These are phyloP conservation scores for Hemisphaericaspora xylofermentans DNA, from an alignment of 1,139 yeast genomes.

Conservation along the genomic window DNA sequence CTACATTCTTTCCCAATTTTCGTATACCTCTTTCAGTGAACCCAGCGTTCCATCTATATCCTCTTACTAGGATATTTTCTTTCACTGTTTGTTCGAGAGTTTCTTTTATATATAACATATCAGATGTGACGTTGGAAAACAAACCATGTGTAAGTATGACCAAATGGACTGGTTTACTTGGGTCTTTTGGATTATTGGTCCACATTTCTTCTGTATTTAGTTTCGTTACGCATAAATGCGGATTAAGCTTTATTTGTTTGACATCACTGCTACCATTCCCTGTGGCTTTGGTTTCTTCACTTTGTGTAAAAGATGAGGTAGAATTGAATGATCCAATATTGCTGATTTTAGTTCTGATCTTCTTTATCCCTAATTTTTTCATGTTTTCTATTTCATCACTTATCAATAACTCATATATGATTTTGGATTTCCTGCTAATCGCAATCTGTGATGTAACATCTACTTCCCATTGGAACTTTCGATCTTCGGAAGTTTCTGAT, in stretches of 20 bases:
- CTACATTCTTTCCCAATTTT: slow-evolving; percentile 76
- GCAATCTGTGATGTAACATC: slow-evolving; percentile 83
- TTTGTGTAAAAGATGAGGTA: background rate
- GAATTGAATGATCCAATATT: slow-evolving; percentile 9
- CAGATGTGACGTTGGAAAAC: slow-evolving; percentile 87
- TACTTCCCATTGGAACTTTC: slow-evolving; percentile 66
- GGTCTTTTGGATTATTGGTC: slow-evolving; percentile 48
- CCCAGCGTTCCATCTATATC: slow-evolving; percentile 81
- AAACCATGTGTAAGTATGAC: slow-evolving; percentile 86
- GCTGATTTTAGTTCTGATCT: slow-evolving; percentile 19
- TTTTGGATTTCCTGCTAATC: slow-evolving; percentile 64
- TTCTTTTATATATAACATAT: slow-evolving; percentile 83
- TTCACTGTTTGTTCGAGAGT: slow-evolving; percentile 59
- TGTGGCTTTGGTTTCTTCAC: slow-evolving; percentile 3
- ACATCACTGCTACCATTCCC: slow-evolving; percentile 9
- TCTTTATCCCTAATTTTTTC: slow-evolving; percentile 31
- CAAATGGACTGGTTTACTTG: slow-evolving; percentile 59
- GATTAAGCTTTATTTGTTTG: slow-evolving; percentile 18
- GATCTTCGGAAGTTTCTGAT: slow-evolving; percentile 15
- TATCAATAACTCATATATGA: slow-evolving; percentile 65
- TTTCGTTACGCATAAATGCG: slow-evolving; percentile 41
- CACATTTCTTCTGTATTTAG: slow-evolving; percentile 68
- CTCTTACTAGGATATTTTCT: slow-evolving; percentile 74
- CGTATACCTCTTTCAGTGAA: slow-evolving; percentile 87
- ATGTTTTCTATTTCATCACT: slow-evolving; percentile 40